These are phyloP conservation scores for Protomyces pachydermus DNA, from an alignment of 1,139 yeast species.

Conservation along the genomic window DNA sequence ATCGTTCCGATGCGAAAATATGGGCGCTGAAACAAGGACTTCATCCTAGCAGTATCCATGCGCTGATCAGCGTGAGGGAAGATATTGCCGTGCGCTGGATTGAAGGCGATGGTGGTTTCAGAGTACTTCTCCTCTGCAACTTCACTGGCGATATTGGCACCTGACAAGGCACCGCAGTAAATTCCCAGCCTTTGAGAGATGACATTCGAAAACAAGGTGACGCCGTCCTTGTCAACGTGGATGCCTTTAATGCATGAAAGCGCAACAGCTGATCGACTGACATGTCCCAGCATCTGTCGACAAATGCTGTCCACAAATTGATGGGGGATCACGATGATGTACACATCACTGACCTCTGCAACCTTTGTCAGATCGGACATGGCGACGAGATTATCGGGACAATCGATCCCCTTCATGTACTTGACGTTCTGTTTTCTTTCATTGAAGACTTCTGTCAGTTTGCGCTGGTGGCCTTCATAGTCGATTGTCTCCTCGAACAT, in stretches of 20 bases:
- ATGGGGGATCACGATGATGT: conserved; percentile 89
- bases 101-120: conserved; percentile 90
- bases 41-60: conserved; percentile 36
- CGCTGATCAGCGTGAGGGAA: conserved; percentile 31
- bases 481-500: conserved; percentile 68
- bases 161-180: conserved; percentile 89
- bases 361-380: conserved; percentile 73
- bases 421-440: conserved; percentile 81
- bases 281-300: conserved; percentile 67
- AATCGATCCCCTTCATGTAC: conserved; percentile 69
- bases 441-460: conserved; percentile 83
- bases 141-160: conserved; percentile 93
- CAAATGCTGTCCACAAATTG: conserved; percentile 77
- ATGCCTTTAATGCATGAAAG: conserved; percentile 91
- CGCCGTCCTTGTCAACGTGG: conserved; percentile 73
- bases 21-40: conserved; percentile 83
- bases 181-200: conserved; percentile 73
- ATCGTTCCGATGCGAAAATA: conserved; percentile 91
- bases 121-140: conserved; percentile 91
- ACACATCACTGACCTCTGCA: conserved; percentile 69
- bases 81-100: conserved; percentile 56
- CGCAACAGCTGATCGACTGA: conserved; percentile 66
- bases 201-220: conserved; percentile 68
- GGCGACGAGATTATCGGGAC: conserved; percentile 77
- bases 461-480: conserved; percentile 45